Percentiles rank a stretch among this genome's conserved stretches.
Conservation (phyloP, 345 rosid genomes). For the Turnera subulata region DNA sequence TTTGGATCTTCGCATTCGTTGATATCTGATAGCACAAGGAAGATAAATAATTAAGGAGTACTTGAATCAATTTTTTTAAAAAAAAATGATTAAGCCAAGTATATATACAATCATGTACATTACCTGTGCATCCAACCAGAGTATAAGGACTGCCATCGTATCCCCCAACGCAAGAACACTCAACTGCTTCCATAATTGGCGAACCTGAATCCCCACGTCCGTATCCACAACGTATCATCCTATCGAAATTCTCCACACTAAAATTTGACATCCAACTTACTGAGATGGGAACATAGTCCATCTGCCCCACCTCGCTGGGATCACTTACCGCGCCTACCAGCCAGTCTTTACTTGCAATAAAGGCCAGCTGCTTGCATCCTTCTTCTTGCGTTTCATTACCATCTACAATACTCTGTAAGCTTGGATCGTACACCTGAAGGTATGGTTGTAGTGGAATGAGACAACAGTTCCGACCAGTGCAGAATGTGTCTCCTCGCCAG, state of each 20-base stretch:
- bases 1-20: slow-evolving; percentile 19
- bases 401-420: too few species aligned
- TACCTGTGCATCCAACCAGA: slow-evolving; percentile 12
- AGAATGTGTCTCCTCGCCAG: too few species aligned
- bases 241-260: background rate
- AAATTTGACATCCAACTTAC: background rate
- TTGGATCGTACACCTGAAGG: too few species aligned
- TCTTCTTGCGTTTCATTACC: too few species aligned
- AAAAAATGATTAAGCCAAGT: too few species aligned
- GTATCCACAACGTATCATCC: accelerated
- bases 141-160: slow-evolving; percentile 16
- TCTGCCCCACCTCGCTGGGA: background rate
- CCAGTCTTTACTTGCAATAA: background rate
- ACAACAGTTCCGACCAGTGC: too few species aligned
- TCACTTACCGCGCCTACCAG: too few species aligned
- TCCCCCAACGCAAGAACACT: background rate
- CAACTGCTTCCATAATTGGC: background rate
- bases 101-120: background rate
- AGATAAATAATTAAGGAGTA: background rate
- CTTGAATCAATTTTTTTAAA: too few species aligned
- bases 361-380: background rate
- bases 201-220: too few species aligned
- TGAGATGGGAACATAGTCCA: background rate
- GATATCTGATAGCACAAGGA: slow-evolving; percentile 6
- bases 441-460: too few species aligned